A percentile compares a stretch with the other conserved stretches of the same genome.
Evolutionary conservation across 2,329 filamentous ascomycete species (phyloP).

Genomic region (Fusarium solani-melongenae): DNA sequence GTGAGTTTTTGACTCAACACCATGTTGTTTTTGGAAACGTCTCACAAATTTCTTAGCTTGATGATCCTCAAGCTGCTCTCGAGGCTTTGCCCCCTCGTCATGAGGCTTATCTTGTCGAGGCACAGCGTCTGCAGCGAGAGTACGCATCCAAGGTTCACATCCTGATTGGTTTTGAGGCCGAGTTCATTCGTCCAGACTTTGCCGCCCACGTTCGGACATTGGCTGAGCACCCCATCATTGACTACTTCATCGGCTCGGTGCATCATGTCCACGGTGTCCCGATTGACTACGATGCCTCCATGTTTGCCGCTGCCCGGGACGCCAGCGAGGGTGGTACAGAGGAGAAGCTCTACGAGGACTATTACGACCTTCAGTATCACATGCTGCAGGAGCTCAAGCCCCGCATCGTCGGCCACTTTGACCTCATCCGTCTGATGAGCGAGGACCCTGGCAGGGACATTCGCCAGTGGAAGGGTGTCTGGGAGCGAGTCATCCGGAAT

Average conservation of each 20-base stretch:
- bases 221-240: slow-evolving; percentile 70
- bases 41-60: slow-evolving; percentile 54
- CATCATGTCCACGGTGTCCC: slow-evolving; percentile 90
- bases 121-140: slow-evolving; percentile 74
- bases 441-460: slow-evolving; percentile 73
- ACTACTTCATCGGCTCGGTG: slow-evolving; percentile 93
- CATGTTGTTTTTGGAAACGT: background rate
- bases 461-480: slow-evolving; percentile 70
- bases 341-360: slow-evolving; percentile 80
- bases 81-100: slow-evolving; percentile 66
- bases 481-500: slow-evolving; percentile 80
- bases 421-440: slow-evolving; percentile 86
- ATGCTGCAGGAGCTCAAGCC: slow-evolving; percentile 82
- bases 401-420: slow-evolving; percentile 90
- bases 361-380: slow-evolving; percentile 87
- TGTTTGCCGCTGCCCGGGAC: slow-evolving; percentile 66
- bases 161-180: slow-evolving; percentile 90
- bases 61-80: slow-evolving; percentile 60
- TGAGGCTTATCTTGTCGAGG: slow-evolving; percentile 80
- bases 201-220: slow-evolving; percentile 70
- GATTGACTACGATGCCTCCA: slow-evolving; percentile 83
- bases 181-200: slow-evolving; percentile 84
- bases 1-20: slow-evolving; percentile 50
- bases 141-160: slow-evolving; percentile 81
- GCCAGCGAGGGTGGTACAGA: slow-evolving; percentile 62